Conservation (phyloP, 2,329 filamentous ascomycete genomes). For the Alternaria triticina region DNA sequence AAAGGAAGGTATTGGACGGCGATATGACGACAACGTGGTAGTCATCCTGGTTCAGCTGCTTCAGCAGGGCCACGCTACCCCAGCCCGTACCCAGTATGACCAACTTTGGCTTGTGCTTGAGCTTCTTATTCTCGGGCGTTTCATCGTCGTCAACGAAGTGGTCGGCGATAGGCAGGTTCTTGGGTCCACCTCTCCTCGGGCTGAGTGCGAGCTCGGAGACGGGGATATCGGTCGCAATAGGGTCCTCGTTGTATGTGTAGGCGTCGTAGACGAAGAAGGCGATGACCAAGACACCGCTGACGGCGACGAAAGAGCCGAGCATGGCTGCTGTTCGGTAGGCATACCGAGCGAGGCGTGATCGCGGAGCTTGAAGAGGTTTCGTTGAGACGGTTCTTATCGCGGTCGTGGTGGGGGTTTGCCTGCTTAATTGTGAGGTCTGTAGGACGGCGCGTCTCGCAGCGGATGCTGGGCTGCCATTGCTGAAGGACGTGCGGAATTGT, state of each 20-base stretch:
- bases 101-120: conserved; percentile 88
- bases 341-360: conserved; percentile 56
- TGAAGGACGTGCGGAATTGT: conserved; percentile 35
- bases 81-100: conserved; percentile 94
- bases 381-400: conserved; percentile 37
- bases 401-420: conserved; percentile 15
- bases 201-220: conserved; percentile 85
- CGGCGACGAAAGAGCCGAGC: conserved; percentile 76
- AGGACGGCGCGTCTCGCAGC: conserved; percentile 31
- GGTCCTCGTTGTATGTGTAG: conserved; percentile 80
- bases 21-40: conserved; percentile 97
- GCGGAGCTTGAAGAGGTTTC: conserved; percentile 39
- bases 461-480: conserved; percentile 31
- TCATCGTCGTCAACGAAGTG: conserved; percentile 90
- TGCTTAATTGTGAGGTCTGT: conserved; percentile 24
- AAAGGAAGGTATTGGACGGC: conserved; percentile 95
- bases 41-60: conserved; percentile 86
- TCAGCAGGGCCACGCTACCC: conserved; percentile 91
- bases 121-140: conserved; percentile 68
- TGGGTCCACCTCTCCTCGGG: conserved; percentile 84
- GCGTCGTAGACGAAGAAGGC: conserved; percentile 95
- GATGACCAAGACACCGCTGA: conserved; percentile 72
- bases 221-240: conserved; percentile 72
- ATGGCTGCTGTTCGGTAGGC: conserved; percentile 73
- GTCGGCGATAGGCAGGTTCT: conserved; percentile 92